Evolutionary conservation across 129 eudicot species (phyloP).

Genomic region (Pseudognaphalium luteoalbum): DNA sequence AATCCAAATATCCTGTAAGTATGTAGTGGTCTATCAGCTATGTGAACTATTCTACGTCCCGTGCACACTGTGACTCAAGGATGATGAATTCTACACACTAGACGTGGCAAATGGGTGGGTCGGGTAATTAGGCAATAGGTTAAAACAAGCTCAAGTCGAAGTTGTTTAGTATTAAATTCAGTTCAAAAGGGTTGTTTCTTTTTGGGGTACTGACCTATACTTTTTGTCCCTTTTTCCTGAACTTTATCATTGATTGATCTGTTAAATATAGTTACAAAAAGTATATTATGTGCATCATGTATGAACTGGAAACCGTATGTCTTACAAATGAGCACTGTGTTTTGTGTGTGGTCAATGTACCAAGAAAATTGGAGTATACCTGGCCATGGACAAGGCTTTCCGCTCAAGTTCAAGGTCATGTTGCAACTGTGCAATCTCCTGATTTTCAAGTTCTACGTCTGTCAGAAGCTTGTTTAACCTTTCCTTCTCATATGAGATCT

Average conservation of each 20-base stretch:
- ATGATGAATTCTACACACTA: neutral
- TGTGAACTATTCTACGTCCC: too few relatives aligned
- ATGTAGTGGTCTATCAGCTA: too few relatives aligned
- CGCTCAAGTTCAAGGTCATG: constrained; percentile 90
- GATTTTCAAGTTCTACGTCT: constrained; percentile 77
- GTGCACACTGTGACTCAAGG: neutral
- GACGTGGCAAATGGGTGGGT: neutral
- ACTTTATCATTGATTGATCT: too few relatives aligned
- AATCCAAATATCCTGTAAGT: too few relatives aligned
- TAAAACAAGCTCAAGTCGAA: neutral
- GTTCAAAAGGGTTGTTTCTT: neutral
- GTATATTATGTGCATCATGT: neutral
- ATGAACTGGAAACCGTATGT: neutral
- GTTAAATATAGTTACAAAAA: too few relatives aligned
- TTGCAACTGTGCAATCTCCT: constrained; percentile 70
- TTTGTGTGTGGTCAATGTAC: neutral
- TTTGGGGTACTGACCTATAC: neutral
- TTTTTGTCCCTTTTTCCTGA: neutral
- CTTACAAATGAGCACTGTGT: neutral
- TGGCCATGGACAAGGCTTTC: constrained; percentile 92
- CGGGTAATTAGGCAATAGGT: neutral
- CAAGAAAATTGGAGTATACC: constrained; percentile 36
- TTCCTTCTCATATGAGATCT: constrained; percentile 82
- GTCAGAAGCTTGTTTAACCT: constrained; percentile 65
- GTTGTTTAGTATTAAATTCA: neutral